Base-by-base conservation (phyloP, 257 asterid species). In the Lavandula angustifolia region DNA sequence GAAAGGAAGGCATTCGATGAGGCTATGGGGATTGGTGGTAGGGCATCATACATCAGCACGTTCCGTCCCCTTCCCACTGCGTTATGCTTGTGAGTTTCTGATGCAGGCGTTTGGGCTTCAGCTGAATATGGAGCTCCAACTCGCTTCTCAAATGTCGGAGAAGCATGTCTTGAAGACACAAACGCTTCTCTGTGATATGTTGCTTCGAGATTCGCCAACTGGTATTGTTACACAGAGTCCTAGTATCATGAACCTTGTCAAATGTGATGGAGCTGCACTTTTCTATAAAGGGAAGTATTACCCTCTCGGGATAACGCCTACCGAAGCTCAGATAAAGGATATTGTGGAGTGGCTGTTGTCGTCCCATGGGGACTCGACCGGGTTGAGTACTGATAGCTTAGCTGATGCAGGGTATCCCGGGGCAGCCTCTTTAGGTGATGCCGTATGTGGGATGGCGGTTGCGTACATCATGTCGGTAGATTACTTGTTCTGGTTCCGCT, bases 51-150 rank as follows among this genome's bases (percentile, higher is more conserved):
- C 87, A 10, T 74, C 83, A 11, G 72, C 90, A 2, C 62, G 87
- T n/a, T 81, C 70, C 53, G 40, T 74, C 9, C 84, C 87, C 13
- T 84, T 81, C 65, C 87, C 90, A 0, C 87, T 84, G 40, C 81
- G 87, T 27, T 81, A 79, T 55, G 85, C 87, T 3, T 84, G 90
- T 54, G 90, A 84, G 13, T 84, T 84, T 73, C 70, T 81, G 37
- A 84, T 81, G 87, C 87, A 81, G 80, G 87, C 87, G 4, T 84
- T 84, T 46, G 84, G 85, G 57, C 81, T 81, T 53, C 87, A 84
- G 18, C 76, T 84, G 43, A 78, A 78, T 76, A 75, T 84, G 87
- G 90, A 84, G 51, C 29, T 84, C 3, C 90, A 84, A 48, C 73
- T 84, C 69, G 87, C 87, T 3, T 72, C 81, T 6, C 85, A 79